Conservation (phyloP, 176 grass and related monocot species). For the Elaeis guineensis region DNA sequence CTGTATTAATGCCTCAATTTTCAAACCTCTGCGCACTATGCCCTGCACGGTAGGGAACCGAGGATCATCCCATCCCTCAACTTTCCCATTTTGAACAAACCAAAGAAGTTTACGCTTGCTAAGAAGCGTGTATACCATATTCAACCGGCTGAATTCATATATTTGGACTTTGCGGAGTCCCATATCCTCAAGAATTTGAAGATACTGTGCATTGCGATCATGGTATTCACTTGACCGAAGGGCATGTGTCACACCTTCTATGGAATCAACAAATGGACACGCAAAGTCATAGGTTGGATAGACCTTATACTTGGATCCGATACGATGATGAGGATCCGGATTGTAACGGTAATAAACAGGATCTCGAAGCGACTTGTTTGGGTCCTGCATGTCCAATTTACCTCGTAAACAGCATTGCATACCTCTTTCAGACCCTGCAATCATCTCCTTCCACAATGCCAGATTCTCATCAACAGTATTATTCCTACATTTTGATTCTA, state of each 20-base stretch:
- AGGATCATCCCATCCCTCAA: slow-evolving; percentile 84
- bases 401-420: slow-evolving; percentile 64
- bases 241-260: slow-evolving; percentile 71
- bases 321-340: slow-evolving; percentile 52
- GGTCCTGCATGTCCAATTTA: slow-evolving; percentile 85
- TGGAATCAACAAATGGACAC: slow-evolving; percentile 83
- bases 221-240: slow-evolving; percentile 92
- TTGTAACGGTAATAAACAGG: slow-evolving; percentile 86
- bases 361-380: slow-evolving; percentile 77
- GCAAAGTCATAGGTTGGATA: slow-evolving; percentile 96
- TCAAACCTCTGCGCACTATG: slow-evolving; percentile 76
- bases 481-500: slow-evolving; percentile 72
- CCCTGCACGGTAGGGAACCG: slow-evolving; percentile 90
- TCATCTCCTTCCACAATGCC: slow-evolving; percentile 73
- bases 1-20: slow-evolving; percentile 78
- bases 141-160: slow-evolving; percentile 79
- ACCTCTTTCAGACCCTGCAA: slow-evolving; percentile 55
- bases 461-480: slow-evolving; percentile 51
- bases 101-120: slow-evolving; percentile 86
- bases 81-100: slow-evolving; percentile 84
- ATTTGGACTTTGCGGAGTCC: slow-evolving; percentile 58
- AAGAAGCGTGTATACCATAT: slow-evolving; percentile 89
- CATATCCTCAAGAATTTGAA: slow-evolving; percentile 79
- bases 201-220: slow-evolving; percentile 73
- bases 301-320: slow-evolving; percentile 77